These are phyloP conservation scores for Chlamydomonas sphaeroides DNA, from an alignment of 139 green algal genomes.

Conservation along the genomic window DNA sequence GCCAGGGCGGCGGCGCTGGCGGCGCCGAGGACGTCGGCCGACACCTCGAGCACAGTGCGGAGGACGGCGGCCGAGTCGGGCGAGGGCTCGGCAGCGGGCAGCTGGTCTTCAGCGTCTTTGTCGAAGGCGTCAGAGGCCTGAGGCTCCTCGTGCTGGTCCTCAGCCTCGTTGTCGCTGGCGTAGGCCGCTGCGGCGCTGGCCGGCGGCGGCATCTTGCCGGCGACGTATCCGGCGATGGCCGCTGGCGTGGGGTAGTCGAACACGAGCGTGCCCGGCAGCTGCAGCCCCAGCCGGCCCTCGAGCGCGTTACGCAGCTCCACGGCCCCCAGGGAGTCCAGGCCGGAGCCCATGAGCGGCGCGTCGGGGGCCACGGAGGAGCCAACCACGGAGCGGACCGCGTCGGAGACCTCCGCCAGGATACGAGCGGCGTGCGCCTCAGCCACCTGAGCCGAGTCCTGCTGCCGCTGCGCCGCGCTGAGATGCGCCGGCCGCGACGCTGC, in stretches of 20 bases:
- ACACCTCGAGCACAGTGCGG: neutral
- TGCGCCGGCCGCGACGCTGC: too few species aligned
- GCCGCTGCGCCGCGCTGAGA: too few species aligned
- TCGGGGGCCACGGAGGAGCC: slow-evolving; percentile 55
- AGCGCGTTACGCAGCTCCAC: slow-evolving; percentile 88
- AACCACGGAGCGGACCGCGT: slow-evolving; percentile 20
- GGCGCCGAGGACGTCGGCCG: slow-evolving; percentile 14
- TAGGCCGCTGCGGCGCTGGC: too few species aligned
- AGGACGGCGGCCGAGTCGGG: neutral
- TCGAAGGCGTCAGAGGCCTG: neutral
- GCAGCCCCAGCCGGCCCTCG: slow-evolving; percentile 54
- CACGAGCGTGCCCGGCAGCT: slow-evolving; percentile 63
- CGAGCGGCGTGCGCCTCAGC: too few species aligned
- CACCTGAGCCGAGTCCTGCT: too few species aligned
- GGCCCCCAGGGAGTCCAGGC: slow-evolving; percentile 83
- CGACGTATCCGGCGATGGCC: slow-evolving; percentile 46
- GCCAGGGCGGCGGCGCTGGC: slow-evolving; percentile 55
- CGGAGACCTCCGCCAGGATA: slow-evolving; percentile 13
- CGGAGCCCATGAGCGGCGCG: slow-evolving; percentile 70
- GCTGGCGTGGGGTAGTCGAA: slow-evolving; percentile 83
- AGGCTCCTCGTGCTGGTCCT: too few species aligned
- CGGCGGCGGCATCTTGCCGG: too few species aligned
- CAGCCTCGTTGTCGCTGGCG: too few species aligned
- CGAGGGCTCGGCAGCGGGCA: too few species aligned
- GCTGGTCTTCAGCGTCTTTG: too few species aligned